A percentile compares a stretch with the other conserved stretches of the same genome.
These are phyloP conservation scores for Aspergillus haitiensis DNA, from an alignment of 495 filamentous ascomycete genomes.

Conservation along the genomic window DNA sequence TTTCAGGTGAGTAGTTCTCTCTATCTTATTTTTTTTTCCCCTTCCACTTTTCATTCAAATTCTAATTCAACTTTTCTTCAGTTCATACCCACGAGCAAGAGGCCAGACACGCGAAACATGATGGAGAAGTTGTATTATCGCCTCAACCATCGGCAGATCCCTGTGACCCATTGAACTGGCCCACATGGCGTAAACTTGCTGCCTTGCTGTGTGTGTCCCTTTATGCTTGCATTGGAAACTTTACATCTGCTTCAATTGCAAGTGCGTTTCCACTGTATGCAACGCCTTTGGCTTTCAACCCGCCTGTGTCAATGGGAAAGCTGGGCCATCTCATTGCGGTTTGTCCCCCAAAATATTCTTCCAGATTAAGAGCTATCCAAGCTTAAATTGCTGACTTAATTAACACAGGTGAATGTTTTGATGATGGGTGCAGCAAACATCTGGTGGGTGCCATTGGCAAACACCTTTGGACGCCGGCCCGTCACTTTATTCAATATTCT, in stretches of 20 bases:
- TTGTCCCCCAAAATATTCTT: not conserved
- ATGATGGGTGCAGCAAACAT: conserved; percentile 25
- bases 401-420: conserved; percentile 12
- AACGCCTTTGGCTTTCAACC: conserved; percentile 17
- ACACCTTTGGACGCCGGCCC: conserved; percentile 19
- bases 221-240: conserved; percentile 17
- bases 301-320: conserved; percentile 15
- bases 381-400: not conserved
- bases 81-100: conserved; percentile 11
- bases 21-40: not conserved
- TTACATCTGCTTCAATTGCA: conserved; percentile 13
- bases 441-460: conserved; percentile 24
- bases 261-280: conserved; percentile 19
- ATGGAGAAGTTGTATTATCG: conserved; percentile 13
- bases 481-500: conserved; percentile 20
- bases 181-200: conserved; percentile 14
- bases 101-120: conserved; percentile 1
- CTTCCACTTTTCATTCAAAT: not conserved
- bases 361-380: not conserved
- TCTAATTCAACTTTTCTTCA: not conserved
- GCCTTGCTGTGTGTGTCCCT: conserved; percentile 13
- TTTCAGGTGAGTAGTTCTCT: conserved; percentile 12
- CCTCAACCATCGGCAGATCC: conserved; percentile 17
- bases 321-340: conserved; percentile 19
- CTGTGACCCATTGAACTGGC: conserved; percentile 17